Conservation (phyloP, 1,284 basidiomycete genomes). For the Melampsora americana region DNA sequence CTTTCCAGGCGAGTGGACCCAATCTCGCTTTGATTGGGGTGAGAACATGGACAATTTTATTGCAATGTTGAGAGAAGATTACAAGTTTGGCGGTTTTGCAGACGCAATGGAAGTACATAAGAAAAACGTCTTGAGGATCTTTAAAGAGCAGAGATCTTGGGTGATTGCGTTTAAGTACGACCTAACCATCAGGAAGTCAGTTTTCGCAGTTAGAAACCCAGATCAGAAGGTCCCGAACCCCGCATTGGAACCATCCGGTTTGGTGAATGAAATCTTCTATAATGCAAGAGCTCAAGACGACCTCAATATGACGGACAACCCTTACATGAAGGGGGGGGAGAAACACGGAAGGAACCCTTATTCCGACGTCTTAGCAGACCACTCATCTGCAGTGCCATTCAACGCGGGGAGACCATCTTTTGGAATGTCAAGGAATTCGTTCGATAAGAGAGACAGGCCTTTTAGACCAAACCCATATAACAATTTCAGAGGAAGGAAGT, state of each 20-base stretch:
- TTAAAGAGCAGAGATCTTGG: neutral
- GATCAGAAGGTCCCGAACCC: neutral
- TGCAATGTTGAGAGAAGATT: too few species aligned
- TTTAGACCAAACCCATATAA: neutral
- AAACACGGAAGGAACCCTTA: neutral
- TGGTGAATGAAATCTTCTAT: neutral
- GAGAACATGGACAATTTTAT: too few species aligned
- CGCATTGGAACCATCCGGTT: neutral
- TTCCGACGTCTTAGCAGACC: neutral
- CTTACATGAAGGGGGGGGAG: neutral
- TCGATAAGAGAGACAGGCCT: neutral
- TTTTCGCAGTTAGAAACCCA: neutral
- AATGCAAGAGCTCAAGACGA: neutral
- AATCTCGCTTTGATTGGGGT: too few species aligned
- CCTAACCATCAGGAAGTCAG: neutral
- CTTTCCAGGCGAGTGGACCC: too few species aligned
- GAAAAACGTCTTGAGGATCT: neutral
- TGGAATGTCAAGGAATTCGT: neutral
- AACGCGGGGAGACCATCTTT: too few species aligned
- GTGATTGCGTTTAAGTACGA: neutral
- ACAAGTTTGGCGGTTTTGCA: neutral
- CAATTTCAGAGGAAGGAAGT: neutral
- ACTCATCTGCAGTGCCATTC: too few species aligned
- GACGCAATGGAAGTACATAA: neutral
- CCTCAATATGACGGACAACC: neutral